Evolutionary conservation across 2,329 filamentous ascomycete genomes (phyloP).

Genomic region (Aspergillus sp.): DNA sequence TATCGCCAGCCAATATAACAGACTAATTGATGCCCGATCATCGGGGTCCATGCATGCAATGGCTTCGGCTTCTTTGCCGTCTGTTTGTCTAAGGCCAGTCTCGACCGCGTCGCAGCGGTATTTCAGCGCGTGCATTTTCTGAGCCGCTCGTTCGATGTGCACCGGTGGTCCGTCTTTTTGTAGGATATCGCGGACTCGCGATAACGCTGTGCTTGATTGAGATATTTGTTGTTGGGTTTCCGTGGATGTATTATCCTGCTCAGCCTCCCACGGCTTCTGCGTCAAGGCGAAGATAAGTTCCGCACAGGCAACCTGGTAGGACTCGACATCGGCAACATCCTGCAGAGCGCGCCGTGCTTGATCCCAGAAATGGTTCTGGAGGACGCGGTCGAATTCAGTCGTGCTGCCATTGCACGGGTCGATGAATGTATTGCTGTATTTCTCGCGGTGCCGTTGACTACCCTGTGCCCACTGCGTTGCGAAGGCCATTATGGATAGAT

Average conservation of each 20-base stretch:
- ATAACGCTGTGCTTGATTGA: not conserved
- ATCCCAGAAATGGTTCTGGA: not conserved
- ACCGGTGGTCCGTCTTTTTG: not conserved
- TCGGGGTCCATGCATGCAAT: not conserved
- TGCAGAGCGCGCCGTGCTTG: not conserved
- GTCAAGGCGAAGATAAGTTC: not conserved
- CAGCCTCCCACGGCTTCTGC: not conserved
- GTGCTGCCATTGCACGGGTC: not conserved
- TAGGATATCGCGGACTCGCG: not conserved
- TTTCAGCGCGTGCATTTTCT: not conserved
- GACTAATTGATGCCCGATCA: not conserved
- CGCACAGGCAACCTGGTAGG: not conserved
- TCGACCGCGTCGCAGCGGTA: not conserved
- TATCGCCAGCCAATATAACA: not conserved
- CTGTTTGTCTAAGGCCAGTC: too few relatives aligned
- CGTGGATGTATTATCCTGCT: not conserved
- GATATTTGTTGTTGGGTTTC: too few relatives aligned
- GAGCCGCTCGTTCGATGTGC: not conserved
- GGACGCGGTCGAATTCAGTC: not conserved
- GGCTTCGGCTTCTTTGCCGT: not conserved
- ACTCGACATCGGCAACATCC: not conserved
- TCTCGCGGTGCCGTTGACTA: not conserved
- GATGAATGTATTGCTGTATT: not conserved
- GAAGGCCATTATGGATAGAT: not conserved
- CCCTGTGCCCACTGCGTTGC: conserved; percentile 1